Conservation (phyloP, 2,329 filamentous ascomycete genomes). For the Sarocladiaceae sp. region DNA sequence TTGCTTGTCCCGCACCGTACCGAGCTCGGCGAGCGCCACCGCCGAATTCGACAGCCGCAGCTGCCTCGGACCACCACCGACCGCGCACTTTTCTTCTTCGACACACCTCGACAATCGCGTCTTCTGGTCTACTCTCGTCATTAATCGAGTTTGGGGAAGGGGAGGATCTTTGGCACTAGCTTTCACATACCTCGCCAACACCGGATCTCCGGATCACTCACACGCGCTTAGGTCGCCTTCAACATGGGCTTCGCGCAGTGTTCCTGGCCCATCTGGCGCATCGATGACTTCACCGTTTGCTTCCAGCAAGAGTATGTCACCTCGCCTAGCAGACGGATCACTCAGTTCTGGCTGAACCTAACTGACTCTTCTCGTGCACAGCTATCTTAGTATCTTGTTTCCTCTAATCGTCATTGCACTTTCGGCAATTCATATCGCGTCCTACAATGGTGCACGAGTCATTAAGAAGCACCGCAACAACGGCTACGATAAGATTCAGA, state of each 20-base stretch:
- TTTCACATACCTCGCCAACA: too few species aligned
- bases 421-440: constrained; percentile 44
- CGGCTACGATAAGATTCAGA: constrained; percentile 50
- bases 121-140: too few species aligned
- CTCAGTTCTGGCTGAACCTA: too few species aligned
- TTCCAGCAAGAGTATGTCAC: constrained; percentile 63
- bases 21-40: neutral
- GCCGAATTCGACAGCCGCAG: constrained; percentile 1
- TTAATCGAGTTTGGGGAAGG: constrained; percentile 6
- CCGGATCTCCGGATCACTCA: too few species aligned
- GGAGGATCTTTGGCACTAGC: constrained; percentile 1
- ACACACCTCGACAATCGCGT: too few species aligned
- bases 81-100: too few species aligned
- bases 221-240: too few species aligned
- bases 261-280: constrained; percentile 52
- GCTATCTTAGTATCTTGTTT: constrained; percentile 59
- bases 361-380: constrained; percentile 12
- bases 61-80: too few species aligned
- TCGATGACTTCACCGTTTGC: constrained; percentile 58
- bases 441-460: neutral
- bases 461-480: constrained; percentile 34
- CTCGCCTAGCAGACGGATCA: too few species aligned
- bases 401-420: constrained; percentile 64
- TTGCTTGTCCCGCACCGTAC: constrained; percentile 3
- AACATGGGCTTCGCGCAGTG: constrained; percentile 48